Base-by-base conservation (phyloP, 139 green algal genomes). In the Eudorina sp. region DNA sequence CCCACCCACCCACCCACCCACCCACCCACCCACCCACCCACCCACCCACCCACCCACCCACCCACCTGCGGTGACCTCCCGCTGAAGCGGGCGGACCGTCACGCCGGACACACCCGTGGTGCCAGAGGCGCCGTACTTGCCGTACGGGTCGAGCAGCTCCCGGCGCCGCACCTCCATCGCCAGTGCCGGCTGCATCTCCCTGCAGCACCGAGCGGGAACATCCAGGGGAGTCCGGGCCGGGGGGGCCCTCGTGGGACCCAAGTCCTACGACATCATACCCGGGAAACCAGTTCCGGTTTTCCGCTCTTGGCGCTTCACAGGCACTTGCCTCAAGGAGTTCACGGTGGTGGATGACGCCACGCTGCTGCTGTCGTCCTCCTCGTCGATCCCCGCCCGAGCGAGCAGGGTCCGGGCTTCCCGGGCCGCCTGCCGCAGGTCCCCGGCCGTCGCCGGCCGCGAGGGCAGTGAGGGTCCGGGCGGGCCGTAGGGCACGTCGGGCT, bases 291-390 rank as follows among this genome's bases (percentile, higher is more conserved):
- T n/a, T n/a, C n/a, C n/a, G n/a, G n/a, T n/a, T n/a, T n/a, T n/a
- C n/a, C n/a, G n/a, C n/a, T n/a, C n/a, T n/a, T n/a, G n/a, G n/a
- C n/a, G n/a, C n/a, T n/a, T n/a, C n/a, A n/a, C n/a, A n/a, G n/a
- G 11, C 51, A 41, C 38, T 34, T 55, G 66, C 81, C 64, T 87
- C 18, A 87, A 64, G 6, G 81, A 87, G 18, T 87, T 60, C 31
- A 19, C 64, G 5, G 81, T 87, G 29, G 27, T 31, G 8, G 81
- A 87, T 3, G 81, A 87, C 5, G 81, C 81, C 0, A 87, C 7
- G 62, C 81, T 87, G 81, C 81, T 87, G 81, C 46, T 78, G 45
- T 78, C 81, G 43, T 87, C 81, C 9, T 87, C 81, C 4, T 73
- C 78, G 31, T 31, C 13, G 27, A 18, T 2, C 68, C 68, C 1